Conservation (phyloP, 2,329 filamentous ascomycete genomes). For the Penicillium sp. region DNA sequence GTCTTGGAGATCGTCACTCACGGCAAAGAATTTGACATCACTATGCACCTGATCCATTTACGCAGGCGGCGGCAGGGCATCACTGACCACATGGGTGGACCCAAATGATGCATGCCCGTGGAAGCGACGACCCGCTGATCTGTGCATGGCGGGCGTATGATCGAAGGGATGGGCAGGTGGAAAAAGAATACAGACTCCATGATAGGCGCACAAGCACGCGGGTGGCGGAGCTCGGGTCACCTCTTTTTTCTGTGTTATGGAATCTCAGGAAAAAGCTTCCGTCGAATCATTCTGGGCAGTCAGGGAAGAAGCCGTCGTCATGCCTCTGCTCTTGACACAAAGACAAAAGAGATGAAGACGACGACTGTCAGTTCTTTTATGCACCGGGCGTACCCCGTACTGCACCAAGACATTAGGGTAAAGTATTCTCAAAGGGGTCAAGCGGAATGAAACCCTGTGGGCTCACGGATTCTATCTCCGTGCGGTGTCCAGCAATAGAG, state of each 20-base stretch:
- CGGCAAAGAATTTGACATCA: neutral
- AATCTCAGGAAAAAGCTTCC: neutral
- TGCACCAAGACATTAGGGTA: neutral
- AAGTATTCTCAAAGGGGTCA: neutral
- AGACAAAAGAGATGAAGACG: neutral
- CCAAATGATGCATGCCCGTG: neutral
- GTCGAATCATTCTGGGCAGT: neutral
- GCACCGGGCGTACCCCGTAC: neutral
- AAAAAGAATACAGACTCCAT: neutral
- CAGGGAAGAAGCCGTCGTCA: neutral
- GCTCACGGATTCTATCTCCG: slow-evolving; percentile 25
- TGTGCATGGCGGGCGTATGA: neutral
- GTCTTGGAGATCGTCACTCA: neutral
- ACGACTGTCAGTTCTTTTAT: neutral
- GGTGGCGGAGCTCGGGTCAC: neutral
- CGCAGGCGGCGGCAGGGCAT: neutral
- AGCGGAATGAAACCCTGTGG: slow-evolving; percentile 11
- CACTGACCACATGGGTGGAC: neutral
- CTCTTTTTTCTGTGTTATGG: neutral
- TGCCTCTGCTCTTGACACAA: neutral
- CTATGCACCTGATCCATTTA: neutral
- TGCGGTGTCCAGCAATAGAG: slow-evolving; percentile 12
- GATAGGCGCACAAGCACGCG: neutral
- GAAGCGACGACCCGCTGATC: neutral
- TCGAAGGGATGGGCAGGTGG: neutral